These are phyloP conservation scores for Singerocomus inundabilis DNA, from an alignment of 1,284 basidiomycete genomes.

Conservation along the genomic window DNA sequence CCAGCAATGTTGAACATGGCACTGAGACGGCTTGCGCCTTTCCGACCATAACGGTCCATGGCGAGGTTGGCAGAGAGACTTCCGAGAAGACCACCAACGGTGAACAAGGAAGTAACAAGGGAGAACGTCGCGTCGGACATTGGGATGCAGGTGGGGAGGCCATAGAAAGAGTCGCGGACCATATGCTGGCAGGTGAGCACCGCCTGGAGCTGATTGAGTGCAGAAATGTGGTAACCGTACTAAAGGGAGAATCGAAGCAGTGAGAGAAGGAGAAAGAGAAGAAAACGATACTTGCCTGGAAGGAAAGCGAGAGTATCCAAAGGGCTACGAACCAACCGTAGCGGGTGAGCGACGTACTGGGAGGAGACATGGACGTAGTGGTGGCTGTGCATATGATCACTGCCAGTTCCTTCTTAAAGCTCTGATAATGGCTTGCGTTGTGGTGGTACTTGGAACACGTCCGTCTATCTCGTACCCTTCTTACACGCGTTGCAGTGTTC, in stretches of 20 bases:
- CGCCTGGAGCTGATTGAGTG: conserved; percentile 82
- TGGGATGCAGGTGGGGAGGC: conserved; percentile 68
- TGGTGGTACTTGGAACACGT: conserved; percentile 62
- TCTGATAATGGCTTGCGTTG: conserved; percentile 44
- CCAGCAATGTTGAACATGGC: conserved; percentile 60
- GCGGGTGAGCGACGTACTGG: conserved; percentile 43
- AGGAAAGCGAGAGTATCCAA: conserved; percentile 64
- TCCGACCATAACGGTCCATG: conserved; percentile 70
- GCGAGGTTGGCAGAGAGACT: conserved; percentile 68
- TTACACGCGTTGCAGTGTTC: conserved; percentile 41
- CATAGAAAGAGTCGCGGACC: conserved; percentile 25
- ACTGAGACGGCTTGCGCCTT: conserved; percentile 59
- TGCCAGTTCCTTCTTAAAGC: background rate
- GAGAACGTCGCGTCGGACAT: conserved; percentile 79
- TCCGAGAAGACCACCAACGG: conserved; percentile 83
- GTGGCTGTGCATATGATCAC: no score
- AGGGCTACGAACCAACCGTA: conserved; percentile 62
- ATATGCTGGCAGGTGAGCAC: conserved; percentile 63
- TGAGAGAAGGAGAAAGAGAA: background rate
- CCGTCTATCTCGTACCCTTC: background rate
- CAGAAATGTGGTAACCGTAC: conserved; percentile 84
- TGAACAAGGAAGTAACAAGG: conserved; percentile 81
- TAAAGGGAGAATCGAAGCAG: conserved; percentile 24
- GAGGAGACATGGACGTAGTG: conserved; percentile 9
- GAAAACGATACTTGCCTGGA: conserved; percentile 56